Conservation (phyloP, 2,329 filamentous ascomycete species). For the Neonectria neomacrospora region DNA sequence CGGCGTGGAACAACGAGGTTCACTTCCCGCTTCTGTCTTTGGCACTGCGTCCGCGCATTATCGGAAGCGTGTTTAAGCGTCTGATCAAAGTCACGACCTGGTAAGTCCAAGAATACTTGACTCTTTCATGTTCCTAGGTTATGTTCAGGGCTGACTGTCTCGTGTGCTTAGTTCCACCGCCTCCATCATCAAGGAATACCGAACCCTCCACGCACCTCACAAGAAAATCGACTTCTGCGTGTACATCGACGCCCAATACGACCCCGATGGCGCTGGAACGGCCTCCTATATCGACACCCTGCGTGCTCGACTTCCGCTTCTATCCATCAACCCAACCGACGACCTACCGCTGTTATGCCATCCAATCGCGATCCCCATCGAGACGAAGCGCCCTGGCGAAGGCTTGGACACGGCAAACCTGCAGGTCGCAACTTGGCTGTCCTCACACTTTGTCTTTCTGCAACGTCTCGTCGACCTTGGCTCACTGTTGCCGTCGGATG, state of each 20-base stretch:
- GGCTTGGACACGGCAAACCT: slow-evolving; percentile 11
- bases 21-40: not conserved
- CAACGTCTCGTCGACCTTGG: not conserved
- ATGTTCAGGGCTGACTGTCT: not conserved
- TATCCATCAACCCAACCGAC: slow-evolving; percentile 14
- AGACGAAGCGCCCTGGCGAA: slow-evolving; percentile 21
- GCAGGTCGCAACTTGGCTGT: slow-evolving; percentile 14
- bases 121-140: not conserved
- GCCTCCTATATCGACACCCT: not conserved
- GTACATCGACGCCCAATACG: not conserved
- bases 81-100: not conserved
- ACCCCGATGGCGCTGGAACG: not conserved
- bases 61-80: not conserved
- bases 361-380: slow-evolving; percentile 24
- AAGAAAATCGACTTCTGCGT: slow-evolving; percentile 30
- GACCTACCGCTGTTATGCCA: not conserved
- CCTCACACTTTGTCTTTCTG: not conserved
- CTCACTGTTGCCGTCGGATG: not conserved
- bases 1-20: slow-evolving; percentile 7
- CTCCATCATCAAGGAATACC: slow-evolving; percentile 7
- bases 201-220: not conserved
- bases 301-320: not conserved
- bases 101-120: not conserved
- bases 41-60: not conserved
- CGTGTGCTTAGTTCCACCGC: not conserved